Conservation (phyloP, 371 early-diverging fungal species). For the Blakeslea trispora region DNA sequence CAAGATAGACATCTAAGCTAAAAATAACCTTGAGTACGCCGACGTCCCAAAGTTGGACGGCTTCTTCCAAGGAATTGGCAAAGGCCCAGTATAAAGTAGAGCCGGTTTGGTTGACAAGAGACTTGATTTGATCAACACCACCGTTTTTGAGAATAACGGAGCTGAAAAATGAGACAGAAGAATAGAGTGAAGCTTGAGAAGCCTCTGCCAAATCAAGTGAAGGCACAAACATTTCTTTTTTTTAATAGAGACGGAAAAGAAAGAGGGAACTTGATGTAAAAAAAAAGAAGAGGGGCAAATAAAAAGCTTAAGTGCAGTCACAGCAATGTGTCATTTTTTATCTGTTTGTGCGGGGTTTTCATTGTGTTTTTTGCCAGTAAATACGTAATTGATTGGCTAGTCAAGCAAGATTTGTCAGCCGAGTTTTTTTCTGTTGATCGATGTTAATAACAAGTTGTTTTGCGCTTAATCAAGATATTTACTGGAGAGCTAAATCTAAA, state of each 20-base stretch:
- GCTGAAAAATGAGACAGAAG: constrained; percentile 31
- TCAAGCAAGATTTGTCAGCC: too few relatives aligned
- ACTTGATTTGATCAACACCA: constrained; percentile 40
- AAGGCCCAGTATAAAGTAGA: constrained; percentile 60
- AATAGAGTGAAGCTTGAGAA: constrained; percentile 27
- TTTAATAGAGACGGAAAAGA: constrained; percentile 9
- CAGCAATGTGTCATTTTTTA: background rate
- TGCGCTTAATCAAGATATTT: too few relatives aligned
- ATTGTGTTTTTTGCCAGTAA: too few relatives aligned
- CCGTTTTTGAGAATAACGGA: constrained; percentile 39
- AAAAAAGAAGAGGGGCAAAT: background rate
- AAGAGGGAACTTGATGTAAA: background rate
- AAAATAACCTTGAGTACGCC: constrained; percentile 64
- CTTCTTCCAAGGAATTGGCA: constrained; percentile 51
- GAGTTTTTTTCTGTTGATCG: too few relatives aligned
- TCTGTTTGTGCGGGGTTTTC: background rate
- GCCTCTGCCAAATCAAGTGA: constrained; percentile 42
- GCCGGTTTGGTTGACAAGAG: constrained; percentile 40
- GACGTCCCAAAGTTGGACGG: constrained; percentile 58
- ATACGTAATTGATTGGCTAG: too few relatives aligned
- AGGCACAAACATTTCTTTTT: constrained; percentile 53
- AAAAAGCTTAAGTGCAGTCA: background rate
- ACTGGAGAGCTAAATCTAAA: too few relatives aligned
- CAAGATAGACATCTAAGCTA: constrained; percentile 33
- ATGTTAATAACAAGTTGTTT: too few relatives aligned